phyloP scores from a whole-genome alignment of 2,329 filamentous ascomycete genomes.

The Sporothrix variecibatus region DNA sequence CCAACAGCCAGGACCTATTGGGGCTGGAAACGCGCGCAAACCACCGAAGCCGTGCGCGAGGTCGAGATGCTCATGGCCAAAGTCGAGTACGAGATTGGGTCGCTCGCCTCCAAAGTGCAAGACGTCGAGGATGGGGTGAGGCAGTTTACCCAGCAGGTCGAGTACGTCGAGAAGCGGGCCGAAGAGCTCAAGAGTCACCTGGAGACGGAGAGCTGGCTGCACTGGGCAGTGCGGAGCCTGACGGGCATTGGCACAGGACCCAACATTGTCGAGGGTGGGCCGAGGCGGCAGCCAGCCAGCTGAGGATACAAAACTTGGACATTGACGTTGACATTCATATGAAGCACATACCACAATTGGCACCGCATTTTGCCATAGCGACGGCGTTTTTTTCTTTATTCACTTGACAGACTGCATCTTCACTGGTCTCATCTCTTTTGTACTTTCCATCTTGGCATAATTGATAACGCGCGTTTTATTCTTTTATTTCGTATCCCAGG shows the following conservation, averaged over 20 bases:
- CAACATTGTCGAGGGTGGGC: conserved; percentile 45
- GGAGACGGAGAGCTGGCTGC: conserved; percentile 64
- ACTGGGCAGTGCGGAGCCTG: conserved; percentile 64
- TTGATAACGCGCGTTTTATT: background rate
- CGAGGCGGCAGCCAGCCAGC: background rate
- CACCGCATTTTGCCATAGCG: conserved; percentile 10
- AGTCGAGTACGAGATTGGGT: conserved; percentile 87
- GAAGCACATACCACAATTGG: background rate
- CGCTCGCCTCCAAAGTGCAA: conserved; percentile 75
- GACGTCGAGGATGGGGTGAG: conserved; percentile 83
- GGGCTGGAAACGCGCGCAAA: conserved; percentile 68
- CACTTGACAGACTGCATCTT: background rate
- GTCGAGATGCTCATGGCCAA: conserved; percentile 80
- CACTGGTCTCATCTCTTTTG: background rate
- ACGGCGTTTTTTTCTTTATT: conserved; percentile 10
- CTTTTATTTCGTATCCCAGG: conserved; percentile 3
- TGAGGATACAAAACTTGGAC: background rate
- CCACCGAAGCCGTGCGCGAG: conserved; percentile 74
- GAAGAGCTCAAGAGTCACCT: conserved; percentile 64
- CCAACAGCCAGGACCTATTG: conserved; percentile 68
- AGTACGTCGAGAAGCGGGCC: conserved; percentile 67
- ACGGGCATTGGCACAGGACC: conserved; percentile 63
- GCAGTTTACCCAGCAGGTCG: conserved; percentile 78
- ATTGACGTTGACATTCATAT: background rate
- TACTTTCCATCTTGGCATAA: background rate